These are phyloP conservation scores for Umbelopsis sp. DNA, from an alignment of 192 early-diverging fungal species.

Conservation along the genomic window DNA sequence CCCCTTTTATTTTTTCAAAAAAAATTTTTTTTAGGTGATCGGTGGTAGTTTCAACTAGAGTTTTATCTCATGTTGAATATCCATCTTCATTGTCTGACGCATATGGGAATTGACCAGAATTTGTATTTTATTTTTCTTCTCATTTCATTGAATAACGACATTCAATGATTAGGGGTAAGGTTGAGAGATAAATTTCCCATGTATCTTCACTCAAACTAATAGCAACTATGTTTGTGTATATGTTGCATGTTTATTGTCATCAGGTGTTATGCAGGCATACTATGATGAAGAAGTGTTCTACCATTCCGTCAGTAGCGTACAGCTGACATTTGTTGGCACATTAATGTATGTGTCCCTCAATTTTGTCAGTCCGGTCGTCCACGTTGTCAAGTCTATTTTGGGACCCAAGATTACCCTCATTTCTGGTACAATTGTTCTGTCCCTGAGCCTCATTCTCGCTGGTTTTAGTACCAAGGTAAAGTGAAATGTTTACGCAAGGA, in stretches of 20 bases:
- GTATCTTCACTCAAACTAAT: no score
- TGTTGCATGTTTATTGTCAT: background rate
- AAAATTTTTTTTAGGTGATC: background rate
- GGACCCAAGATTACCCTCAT: slow-evolving; percentile 19
- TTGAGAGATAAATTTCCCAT: no score
- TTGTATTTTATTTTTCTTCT: background rate
- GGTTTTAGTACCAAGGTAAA: slow-evolving; percentile 18
- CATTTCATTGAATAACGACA: background rate
- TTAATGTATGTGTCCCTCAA: slow-evolving; percentile 11
- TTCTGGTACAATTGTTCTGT: slow-evolving; percentile 10
- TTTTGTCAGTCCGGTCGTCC: slow-evolving; percentile 24
- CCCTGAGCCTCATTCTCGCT: slow-evolving; percentile 24
- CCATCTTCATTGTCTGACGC: no score
- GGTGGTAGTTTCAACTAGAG: no score
- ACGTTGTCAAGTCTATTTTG: slow-evolving; percentile 20
- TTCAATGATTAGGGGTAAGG: slow-evolving; percentile 7
- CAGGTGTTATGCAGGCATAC: slow-evolving; percentile 38
- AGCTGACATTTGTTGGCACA: slow-evolving; percentile 36
- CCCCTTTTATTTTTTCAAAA: background rate
- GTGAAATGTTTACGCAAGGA: background rate
- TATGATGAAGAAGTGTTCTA: slow-evolving; percentile 28
- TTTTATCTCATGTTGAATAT: no score
- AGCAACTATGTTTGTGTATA: no score
- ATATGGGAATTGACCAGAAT: background rate
- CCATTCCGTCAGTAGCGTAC: slow-evolving; percentile 4